Conservation (phyloP, 73 alveolate genomes). For the Paramecium sexaurelia region DNA sequence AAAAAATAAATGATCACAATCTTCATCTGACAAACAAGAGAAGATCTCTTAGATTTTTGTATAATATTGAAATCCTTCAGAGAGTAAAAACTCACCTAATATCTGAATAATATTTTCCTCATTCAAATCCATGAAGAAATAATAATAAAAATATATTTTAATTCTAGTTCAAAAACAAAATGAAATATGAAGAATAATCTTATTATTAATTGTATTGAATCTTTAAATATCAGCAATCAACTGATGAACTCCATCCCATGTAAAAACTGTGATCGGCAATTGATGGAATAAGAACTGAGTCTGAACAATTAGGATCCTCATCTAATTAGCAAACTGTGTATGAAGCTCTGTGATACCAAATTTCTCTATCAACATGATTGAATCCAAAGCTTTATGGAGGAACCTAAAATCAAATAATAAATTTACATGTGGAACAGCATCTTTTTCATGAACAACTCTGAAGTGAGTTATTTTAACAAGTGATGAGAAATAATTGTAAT, state of each 20-base stretch:
- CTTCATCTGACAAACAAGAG: neutral
- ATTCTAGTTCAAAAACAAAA: neutral
- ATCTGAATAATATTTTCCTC: neutral
- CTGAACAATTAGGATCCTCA: constrained; percentile 15
- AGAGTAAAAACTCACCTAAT: neutral
- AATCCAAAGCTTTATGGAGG: constrained; percentile 24
- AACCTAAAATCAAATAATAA: neutral
- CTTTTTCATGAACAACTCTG: constrained; percentile 42
- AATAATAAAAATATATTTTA: neutral
- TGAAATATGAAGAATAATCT: neutral
- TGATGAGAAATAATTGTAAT: neutral
- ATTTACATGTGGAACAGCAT: constrained; percentile 31
- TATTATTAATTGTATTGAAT: neutral
- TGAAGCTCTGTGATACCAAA: constrained; percentile 11
- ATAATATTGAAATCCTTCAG: neutral
- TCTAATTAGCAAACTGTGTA: constrained; percentile 23
- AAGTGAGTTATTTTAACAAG: neutral
- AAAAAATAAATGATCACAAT: constrained; percentile 5
- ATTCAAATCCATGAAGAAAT: neutral
- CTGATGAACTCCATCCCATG: constrained; percentile 7
- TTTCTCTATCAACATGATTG: constrained; percentile 23
- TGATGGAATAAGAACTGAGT: neutral
- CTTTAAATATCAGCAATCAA: neutral
- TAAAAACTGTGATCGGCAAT: constrained; percentile 7
- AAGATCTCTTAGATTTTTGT: neutral